These are phyloP conservation scores for Talaromyces sp. DNA, from an alignment of 2,329 filamentous ascomycete genomes.

Conservation along the genomic window DNA sequence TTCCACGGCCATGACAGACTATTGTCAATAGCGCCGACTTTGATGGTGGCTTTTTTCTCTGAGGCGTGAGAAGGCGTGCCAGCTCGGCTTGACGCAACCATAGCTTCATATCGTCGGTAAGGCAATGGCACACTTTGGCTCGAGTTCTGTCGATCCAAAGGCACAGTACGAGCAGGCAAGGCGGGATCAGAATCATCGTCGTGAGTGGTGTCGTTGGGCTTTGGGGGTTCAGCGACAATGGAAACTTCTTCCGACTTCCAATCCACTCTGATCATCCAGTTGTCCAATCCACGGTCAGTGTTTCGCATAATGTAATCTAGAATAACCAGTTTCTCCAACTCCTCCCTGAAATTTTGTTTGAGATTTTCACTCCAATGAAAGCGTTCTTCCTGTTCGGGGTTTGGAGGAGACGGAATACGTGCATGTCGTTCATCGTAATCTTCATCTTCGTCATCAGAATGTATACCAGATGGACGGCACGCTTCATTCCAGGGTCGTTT, in stretches of 20 bases:
- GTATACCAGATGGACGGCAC: constrained; percentile 65
- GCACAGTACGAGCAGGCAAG: constrained; percentile 61
- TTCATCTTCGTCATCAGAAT: constrained; percentile 60
- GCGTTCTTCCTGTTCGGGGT: constrained; percentile 45
- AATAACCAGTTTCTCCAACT: constrained; percentile 94
- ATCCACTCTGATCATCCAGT: constrained; percentile 99
- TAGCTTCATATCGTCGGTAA: constrained; percentile 76
- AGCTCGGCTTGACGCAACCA: constrained; percentile 66
- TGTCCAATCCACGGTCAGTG: constrained; percentile 91
- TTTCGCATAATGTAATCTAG: constrained; percentile 99
- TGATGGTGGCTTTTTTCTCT: constrained; percentile 58
- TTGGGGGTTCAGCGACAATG: constrained; percentile 80
- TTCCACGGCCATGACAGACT: constrained; percentile 99
- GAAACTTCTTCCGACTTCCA: constrained; percentile 76
- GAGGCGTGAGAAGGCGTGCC: constrained; percentile 48
- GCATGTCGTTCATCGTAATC: constrained; percentile 36
- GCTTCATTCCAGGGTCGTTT: constrained; percentile 75
- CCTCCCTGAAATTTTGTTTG: constrained; percentile 89
- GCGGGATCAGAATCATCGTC: constrained; percentile 46
- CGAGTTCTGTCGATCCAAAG: constrained; percentile 38
- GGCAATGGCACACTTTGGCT: constrained; percentile 50
- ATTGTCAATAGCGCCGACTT: constrained; percentile 93
- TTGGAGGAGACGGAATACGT: constrained; percentile 42
- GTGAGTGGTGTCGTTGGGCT: constrained; percentile 51
- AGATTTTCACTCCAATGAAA: constrained; percentile 85